A percentile compares a stretch with the other conserved stretches of the same genome.
phyloP scores from a whole-genome alignment of 805 yeast genomes.

The Candida sakaeoensis region DNA sequence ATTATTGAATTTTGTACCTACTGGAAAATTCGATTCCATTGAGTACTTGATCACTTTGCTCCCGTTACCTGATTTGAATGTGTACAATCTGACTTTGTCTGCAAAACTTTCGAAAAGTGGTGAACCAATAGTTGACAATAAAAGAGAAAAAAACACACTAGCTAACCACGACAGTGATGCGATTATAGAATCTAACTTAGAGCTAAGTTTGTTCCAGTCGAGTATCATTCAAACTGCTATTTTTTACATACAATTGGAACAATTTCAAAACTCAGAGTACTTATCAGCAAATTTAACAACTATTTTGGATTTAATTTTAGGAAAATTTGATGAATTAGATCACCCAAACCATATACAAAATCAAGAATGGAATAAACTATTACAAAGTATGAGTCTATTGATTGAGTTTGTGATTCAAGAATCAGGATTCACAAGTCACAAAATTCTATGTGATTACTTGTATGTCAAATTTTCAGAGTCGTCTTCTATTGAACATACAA shows the following conservation, averaged over 20 bases:
- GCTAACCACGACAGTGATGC: conserved; percentile 25
- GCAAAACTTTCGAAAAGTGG: conserved; percentile 17
- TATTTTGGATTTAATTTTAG: conserved; percentile 28
- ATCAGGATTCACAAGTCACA: conserved; percentile 35
- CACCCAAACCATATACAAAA: conserved; percentile 26
- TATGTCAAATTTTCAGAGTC: conserved; percentile 22
- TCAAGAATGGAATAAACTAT: conserved; percentile 27
- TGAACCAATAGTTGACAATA: conserved; percentile 13
- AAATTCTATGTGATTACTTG: conserved; percentile 29
- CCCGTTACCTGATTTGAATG: conserved; percentile 26
- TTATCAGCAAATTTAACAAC: conserved; percentile 23
- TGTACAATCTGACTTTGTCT: conserved; percentile 25
- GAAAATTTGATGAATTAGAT: conserved; percentile 25
- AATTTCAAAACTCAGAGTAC: conserved; percentile 36
- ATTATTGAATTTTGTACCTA: conserved; percentile 33
- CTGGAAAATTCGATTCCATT: conserved; percentile 33
- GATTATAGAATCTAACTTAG: conserved; percentile 18
- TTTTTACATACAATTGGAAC: conserved; percentile 37
- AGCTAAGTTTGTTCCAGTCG: conserved; percentile 21
- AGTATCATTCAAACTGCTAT: conserved; percentile 33
- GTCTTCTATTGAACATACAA: background rate
- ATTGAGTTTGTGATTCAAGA: conserved; percentile 32
- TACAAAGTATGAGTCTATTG: conserved; percentile 27
- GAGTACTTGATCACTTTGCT: conserved; percentile 33
- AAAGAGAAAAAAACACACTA: conserved; percentile 20